These are phyloP conservation scores for Catunica adiposa DNA, from an alignment of 2,329 filamentous ascomycete genomes.

Conservation along the genomic window DNA sequence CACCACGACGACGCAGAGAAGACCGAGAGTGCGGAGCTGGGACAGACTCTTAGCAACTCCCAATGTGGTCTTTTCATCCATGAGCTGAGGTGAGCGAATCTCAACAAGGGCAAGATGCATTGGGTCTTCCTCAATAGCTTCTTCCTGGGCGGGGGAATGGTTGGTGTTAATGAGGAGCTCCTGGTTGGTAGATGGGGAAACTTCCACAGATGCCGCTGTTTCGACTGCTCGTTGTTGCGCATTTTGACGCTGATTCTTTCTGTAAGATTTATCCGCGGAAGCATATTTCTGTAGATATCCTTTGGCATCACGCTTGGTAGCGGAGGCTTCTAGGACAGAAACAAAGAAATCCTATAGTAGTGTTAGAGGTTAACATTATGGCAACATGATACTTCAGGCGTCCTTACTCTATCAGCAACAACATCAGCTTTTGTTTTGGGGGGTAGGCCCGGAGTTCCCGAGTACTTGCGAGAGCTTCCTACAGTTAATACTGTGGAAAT, in stretches of 20 bases:
- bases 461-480: not conserved
- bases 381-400: not conserved
- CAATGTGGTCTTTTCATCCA: slow-evolving; percentile 50
- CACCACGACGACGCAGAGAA: slow-evolving; percentile 67
- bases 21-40: slow-evolving; percentile 66
- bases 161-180: slow-evolving; percentile 11
- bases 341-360: slow-evolving; percentile 60
- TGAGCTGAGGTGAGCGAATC: slow-evolving; percentile 53
- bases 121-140: slow-evolving; percentile 16
- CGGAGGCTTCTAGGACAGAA: slow-evolving; percentile 71
- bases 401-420: slow-evolving; percentile 13
- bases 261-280: slow-evolving; percentile 15
- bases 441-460: slow-evolving; percentile 13
- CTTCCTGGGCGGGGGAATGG: slow-evolving; percentile 13
- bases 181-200: not conserved
- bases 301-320: slow-evolving; percentile 83
- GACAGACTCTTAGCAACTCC: slow-evolving; percentile 72
- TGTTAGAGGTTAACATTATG: not conserved
- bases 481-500: not conserved
- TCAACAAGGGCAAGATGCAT: slow-evolving; percentile 69
- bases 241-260: not conserved
- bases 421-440: slow-evolving; percentile 12
- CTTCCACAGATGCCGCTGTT: not conserved
- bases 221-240: slow-evolving; percentile 15
- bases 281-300: slow-evolving; percentile 78